phyloP scores from a whole-genome alignment of 2,329 filamentous ascomycete genomes.

The Fusarium circinatum region DNA sequence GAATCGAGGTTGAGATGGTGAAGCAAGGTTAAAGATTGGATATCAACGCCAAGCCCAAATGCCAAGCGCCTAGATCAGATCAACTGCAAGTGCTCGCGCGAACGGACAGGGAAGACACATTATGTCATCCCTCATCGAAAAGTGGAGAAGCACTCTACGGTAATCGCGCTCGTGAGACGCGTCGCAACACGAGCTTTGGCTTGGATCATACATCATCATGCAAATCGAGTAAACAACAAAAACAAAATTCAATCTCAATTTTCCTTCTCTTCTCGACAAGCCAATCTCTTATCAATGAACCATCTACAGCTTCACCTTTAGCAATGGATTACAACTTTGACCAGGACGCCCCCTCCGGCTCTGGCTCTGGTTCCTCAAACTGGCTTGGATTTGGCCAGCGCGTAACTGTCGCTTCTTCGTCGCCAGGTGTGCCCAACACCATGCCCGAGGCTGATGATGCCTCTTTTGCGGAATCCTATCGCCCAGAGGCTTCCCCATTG shows the following conservation, averaged over 20 bases:
- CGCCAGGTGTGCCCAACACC: constrained; percentile 23
- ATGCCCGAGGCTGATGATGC: constrained; percentile 28
- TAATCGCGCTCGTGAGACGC: constrained; percentile 4
- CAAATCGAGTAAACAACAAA: constrained; percentile 24
- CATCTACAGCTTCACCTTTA: not conserved
- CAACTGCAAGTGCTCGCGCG: constrained; percentile 19
- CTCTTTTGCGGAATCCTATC: constrained; percentile 43
- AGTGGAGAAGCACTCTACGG: not conserved
- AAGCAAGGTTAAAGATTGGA: not conserved
- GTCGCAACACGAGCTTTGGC: constrained; percentile 1
- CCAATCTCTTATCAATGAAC: not conserved
- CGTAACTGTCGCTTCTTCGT: constrained; percentile 25
- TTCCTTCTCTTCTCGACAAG: not conserved
- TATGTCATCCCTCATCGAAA: constrained; percentile 10
- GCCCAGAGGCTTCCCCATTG: constrained; percentile 37
- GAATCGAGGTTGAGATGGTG: not conserved
- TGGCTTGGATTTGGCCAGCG: constrained; percentile 37
- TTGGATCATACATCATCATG: constrained; percentile 14
- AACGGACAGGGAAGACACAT: not conserved
- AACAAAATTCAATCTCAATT: constrained; percentile 8
- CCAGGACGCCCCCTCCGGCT: constrained; percentile 20
- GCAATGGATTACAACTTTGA: constrained; percentile 37
- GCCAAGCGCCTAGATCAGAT: constrained; percentile 24
- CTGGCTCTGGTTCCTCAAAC: constrained; percentile 25
- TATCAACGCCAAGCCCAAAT: constrained; percentile 14